Evolutionary conservation across 768 basidiomycete species (phyloP), one percentile per base, ranked within the genome.

Genomic region (Podaxis sp.): DNA sequence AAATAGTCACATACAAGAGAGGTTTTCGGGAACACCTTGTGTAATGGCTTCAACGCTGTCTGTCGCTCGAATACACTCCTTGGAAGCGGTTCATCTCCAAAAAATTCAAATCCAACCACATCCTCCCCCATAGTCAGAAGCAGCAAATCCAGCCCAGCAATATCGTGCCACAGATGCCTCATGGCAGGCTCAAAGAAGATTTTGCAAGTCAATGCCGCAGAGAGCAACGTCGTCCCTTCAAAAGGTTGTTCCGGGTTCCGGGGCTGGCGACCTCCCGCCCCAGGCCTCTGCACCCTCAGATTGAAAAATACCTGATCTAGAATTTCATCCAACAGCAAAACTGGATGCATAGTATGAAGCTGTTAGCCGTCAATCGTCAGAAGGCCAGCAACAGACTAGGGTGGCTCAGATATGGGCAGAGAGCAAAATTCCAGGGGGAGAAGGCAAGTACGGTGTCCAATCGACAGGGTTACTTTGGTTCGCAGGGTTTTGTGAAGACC

Each of bases 121-220:
- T 54, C 36, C 52, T 54, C 18, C 18, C 52, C 52, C 52, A 54
- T 54, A 38, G 52, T 54, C 52, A 54, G 18, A 16, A 54, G 18
- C 10, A 54, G 18, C 35, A 54, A 38, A 54, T 54, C 52, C 52
- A 54, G 28, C 21, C 52, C 52, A 5, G 52, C 52, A 1, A 54
- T 54, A n/a, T 54, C 32, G 10, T 38, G 35, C 52, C 52, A 54
- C 23, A 54, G 52, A 37, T 54, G 52, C n/a, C 52, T 37, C 52
- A 54, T 54, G 40, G 52, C 52, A 38, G 52, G 52, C 36, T 54
- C 52, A 11, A 54, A 40, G 6, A 54, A 36, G 6, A 23, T 10
- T 38, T 54, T 54, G 21, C 52, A 54, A 38, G 36, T 21, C 52
- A 54, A 21, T 36, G 52, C 52, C 4, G 52, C 35, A 54, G 52